A percentile compares a stretch with the other conserved stretches of the same genome.
These are phyloP conservation scores for Samsoniella hepiali DNA, from an alignment of 2,329 filamentous ascomycete species.

Conservation along the genomic window DNA sequence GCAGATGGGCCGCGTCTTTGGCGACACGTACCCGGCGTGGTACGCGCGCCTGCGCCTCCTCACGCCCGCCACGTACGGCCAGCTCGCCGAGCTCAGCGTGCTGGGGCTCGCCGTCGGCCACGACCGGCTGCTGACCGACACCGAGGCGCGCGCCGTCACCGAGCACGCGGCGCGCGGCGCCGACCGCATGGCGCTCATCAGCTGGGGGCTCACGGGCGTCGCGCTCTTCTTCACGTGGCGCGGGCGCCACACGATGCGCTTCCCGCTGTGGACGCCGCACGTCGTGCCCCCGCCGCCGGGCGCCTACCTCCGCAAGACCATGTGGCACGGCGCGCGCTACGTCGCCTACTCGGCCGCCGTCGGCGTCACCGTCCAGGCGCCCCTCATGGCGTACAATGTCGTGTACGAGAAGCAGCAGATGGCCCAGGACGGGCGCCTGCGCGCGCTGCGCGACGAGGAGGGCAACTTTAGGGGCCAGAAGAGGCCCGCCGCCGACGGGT, in stretches of 20 bases:
- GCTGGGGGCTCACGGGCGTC: constrained; percentile 26
- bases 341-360: constrained; percentile 31
- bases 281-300: constrained; percentile 31
- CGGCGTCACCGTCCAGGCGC: constrained; percentile 26
- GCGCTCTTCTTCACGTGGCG: constrained; percentile 28
- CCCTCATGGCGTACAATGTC: constrained; percentile 32
- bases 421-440: neutral
- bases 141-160: constrained; percentile 35
- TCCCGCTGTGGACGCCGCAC: constrained; percentile 40
- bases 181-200: constrained; percentile 31
- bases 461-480: neutral
- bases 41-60: constrained; percentile 32
- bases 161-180: constrained; percentile 33
- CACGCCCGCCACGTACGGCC: constrained; percentile 28
- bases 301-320: constrained; percentile 25
- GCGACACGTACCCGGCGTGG: constrained; percentile 28
- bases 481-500: neutral
- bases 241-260: constrained; percentile 35
- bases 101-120: constrained; percentile 30
- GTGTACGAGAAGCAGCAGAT: constrained; percentile 17
- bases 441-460: neutral
- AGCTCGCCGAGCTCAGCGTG: constrained; percentile 28
- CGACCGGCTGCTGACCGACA: constrained; percentile 33
- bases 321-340: constrained; percentile 39
- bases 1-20: constrained; percentile 32